A percentile compares a stretch with the other conserved stretches of the same genome.
Evolutionary conservation across 306 rosid species (phyloP).

Genomic region (Acmispon strigosus): DNA sequence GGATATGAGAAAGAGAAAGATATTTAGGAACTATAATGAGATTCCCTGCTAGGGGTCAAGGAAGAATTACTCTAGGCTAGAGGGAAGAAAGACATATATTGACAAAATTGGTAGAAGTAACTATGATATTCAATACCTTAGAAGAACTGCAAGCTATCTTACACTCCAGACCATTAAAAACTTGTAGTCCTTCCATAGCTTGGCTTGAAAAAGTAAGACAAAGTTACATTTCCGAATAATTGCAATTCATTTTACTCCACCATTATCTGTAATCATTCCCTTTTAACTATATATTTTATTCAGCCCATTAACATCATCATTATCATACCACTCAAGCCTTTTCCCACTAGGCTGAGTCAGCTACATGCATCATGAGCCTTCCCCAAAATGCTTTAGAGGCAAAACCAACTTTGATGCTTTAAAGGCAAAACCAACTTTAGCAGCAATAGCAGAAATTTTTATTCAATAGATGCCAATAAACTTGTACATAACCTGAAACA

Average conservation of each 20-base stretch:
- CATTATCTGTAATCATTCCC: background rate
- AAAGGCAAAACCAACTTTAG: background rate
- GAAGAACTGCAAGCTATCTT: constrained; percentile 93
- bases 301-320: background rate
- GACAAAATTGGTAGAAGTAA: background rate
- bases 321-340: too few species aligned
- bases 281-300: background rate
- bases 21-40: too few species aligned
- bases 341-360: too few species aligned
- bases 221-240: background rate
- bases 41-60: too few species aligned
- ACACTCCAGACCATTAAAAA: constrained; percentile 90
- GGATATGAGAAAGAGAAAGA: too few species aligned
- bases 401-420: background rate
- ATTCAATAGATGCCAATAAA: background rate
- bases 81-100: background rate
- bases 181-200: constrained; percentile 74
- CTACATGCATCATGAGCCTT: too few species aligned
- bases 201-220: constrained; percentile 38
- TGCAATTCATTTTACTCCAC: background rate
- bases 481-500: background rate
- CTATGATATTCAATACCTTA: constrained; percentile 41
- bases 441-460: background rate
- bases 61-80: background rate
- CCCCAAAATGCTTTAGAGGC: background rate